Evolutionary conservation across 768 basidiomycete genomes (phyloP).

Genomic region (Podaxis sp.): DNA sequence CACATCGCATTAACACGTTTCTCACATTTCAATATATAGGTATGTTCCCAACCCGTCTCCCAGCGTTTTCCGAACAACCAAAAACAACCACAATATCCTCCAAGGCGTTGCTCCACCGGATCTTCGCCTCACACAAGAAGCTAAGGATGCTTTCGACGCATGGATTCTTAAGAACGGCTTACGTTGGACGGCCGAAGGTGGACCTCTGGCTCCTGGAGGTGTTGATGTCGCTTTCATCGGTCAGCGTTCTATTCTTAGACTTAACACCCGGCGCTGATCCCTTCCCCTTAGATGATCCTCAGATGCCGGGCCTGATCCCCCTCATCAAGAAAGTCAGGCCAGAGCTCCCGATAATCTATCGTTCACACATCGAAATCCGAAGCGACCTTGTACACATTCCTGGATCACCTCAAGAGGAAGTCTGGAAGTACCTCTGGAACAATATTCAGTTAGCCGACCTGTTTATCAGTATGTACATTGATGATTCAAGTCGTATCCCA

Average conservation of each 20-base stretch:
- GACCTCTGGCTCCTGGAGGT: slow-evolving; percentile 77
- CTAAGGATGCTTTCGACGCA: slow-evolving; percentile 75
- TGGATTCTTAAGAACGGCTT: slow-evolving; percentile 91
- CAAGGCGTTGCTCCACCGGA: slow-evolving; percentile 86
- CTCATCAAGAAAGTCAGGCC: slow-evolving; percentile 84
- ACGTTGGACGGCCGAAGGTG: slow-evolving; percentile 83
- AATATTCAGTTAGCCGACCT: slow-evolving; percentile 87
- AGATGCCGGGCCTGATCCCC: slow-evolving; percentile 93
- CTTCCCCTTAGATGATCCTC: slow-evolving; percentile 64
- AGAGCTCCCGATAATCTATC: slow-evolving; percentile 84
- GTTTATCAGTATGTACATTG: slow-evolving; percentile 65
- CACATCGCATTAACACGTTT: not conserved
- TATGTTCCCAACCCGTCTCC: slow-evolving; percentile 89
- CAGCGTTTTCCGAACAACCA: slow-evolving; percentile 87
- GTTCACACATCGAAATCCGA: slow-evolving; percentile 93
- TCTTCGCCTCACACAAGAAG: slow-evolving; percentile 72
- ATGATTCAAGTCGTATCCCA: not conserved
- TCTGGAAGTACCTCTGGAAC: slow-evolving; percentile 94
- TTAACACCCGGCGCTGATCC: not conserved
- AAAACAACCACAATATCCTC: slow-evolving; percentile 93
- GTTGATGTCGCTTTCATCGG: slow-evolving; percentile 90
- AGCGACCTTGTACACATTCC: slow-evolving; percentile 80
- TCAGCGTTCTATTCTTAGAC: slow-evolving; percentile 22
- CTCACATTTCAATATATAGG: slow-evolving; percentile 32
- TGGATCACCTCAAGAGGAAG: slow-evolving; percentile 83